Percentiles rank a stretch among this genome's conserved stretches.
These are phyloP conservation scores for Dentipellis sp. DNA, from an alignment of 768 basidiomycete species.

Conservation along the genomic window DNA sequence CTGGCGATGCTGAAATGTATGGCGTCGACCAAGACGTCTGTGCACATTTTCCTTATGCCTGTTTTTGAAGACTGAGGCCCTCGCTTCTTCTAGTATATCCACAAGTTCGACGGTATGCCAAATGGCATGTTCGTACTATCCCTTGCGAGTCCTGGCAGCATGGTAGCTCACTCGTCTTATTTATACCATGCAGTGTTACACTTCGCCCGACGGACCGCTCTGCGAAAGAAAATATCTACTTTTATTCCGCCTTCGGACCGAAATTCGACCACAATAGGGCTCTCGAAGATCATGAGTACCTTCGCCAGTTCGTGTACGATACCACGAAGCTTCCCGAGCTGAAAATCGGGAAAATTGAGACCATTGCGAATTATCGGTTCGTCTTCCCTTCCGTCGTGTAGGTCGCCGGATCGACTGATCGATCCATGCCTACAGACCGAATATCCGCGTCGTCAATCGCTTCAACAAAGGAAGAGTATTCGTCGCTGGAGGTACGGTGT, in stretches of 20 bases:
- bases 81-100: background rate
- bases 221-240: background rate
- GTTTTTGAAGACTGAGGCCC: background rate
- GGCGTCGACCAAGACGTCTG: background rate
- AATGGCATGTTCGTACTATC: background rate
- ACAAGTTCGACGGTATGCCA: background rate
- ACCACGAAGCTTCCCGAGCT: background rate
- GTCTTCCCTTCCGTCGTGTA: too few relatives aligned
- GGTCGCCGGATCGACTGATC: too few relatives aligned
- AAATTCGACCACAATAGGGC: background rate
- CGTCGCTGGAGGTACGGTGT: constrained; percentile 9
- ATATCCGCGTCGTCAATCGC: constrained; percentile 10
- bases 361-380: background rate
- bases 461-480: constrained; percentile 10
- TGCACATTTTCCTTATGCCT: background rate
- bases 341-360: background rate
- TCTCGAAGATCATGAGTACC: background rate
- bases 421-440: background rate
- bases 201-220: background rate
- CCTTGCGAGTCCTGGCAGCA: too few relatives aligned
- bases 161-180: too few relatives aligned
- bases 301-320: background rate
- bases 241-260: background rate
- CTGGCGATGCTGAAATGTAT: constrained; percentile 1
- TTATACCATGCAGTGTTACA: background rate